Percentiles rank a stretch among this genome's conserved stretches.
phyloP scores from a whole-genome alignment of 2,329 filamentous ascomycete species.

The Alternaria brassicae region DNA sequence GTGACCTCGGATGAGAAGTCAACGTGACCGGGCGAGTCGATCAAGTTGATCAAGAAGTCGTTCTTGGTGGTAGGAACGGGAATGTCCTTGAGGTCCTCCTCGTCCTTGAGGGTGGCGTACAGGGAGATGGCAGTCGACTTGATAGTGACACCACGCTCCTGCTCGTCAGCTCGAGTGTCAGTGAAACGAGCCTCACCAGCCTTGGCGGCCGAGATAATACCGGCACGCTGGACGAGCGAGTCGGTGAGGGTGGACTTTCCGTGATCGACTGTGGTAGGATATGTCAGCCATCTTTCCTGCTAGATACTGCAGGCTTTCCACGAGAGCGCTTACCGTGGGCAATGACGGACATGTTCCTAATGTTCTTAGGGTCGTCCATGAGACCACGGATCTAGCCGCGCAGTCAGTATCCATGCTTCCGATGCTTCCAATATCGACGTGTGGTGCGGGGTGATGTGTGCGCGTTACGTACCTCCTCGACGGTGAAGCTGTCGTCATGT shows the following conservation, averaged over 20 bases:
- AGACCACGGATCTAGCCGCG: slow-evolving; percentile 69
- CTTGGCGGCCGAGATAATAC: slow-evolving; percentile 99
- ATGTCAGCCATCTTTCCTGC: slow-evolving; percentile 32
- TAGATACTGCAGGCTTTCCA: slow-evolving; percentile 22
- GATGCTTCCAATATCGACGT: slow-evolving; percentile 22
- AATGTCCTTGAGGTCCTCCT: slow-evolving; percentile 94
- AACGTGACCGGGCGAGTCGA: slow-evolving; percentile 99
- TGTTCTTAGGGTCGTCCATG: slow-evolving; percentile 80
- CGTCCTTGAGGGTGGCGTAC: slow-evolving; percentile 81
- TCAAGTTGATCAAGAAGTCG: slow-evolving; percentile 99
- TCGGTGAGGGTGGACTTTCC: slow-evolving; percentile 99
- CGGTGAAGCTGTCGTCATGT: slow-evolving; percentile 82
- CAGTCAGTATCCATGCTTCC: slow-evolving; percentile 37
- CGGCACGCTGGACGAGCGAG: slow-evolving; percentile 97
- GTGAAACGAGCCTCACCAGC: slow-evolving; percentile 95
- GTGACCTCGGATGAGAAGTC: slow-evolving; percentile 99
- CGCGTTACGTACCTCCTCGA: slow-evolving; percentile 75
- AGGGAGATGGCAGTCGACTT: slow-evolving; percentile 99
- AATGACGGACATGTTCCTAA: slow-evolving; percentile 99
- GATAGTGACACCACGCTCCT: slow-evolving; percentile 99
- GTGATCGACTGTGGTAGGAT: slow-evolving; percentile 77
- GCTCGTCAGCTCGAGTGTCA: slow-evolving; percentile 96
- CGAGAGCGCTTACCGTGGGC: slow-evolving; percentile 74
- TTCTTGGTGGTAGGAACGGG: slow-evolving; percentile 86
- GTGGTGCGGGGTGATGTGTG: slow-evolving; percentile 29